Base-by-base conservation (phyloP, 2,329 filamentous ascomycete species). In the Aspergillus niger region DNA sequence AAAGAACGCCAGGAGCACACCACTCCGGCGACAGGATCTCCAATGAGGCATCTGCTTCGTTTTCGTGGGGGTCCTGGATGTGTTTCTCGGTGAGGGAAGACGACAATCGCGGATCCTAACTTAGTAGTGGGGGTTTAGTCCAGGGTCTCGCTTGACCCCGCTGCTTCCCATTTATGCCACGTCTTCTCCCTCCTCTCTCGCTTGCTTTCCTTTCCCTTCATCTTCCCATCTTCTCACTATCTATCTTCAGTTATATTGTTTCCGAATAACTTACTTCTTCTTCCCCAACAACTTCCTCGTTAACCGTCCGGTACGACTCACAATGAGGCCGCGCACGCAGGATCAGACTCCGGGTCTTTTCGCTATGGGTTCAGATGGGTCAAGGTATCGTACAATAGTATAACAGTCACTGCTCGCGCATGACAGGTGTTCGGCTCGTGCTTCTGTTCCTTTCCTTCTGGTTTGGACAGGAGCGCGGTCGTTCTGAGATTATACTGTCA, bases 401-500 rank as follows among this genome's bases (percentile, higher is more conserved):
- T 75, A 74, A 69, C 68, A 70, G 70, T 76, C 72, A 72, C 61
- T 70, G 73, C 72, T 63, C 65, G 67, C 74, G 76, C 75, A 77
- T 79, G 76, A 75, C 76, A 78, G 76, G 76, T 79, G 76, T 78
- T 77, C 76, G 70, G 49, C 60, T 61, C 48, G 64, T 58, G 63
- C 57, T 61, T 52, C 48, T 53, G 59, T 8, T 57, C 17, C 55
- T 55, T 55, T 57, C 53, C 5, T 8, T 22, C 17, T 2, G 3
- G 22, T 15, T 20, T 50, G 48, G 36, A 24, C 43, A 52, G 48
- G 43, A 32, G 41, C 32, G 58, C 63, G 68, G 65, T 72, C 71
- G 81, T 80, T 88, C 87, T 90, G 87, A 90, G 87, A 90, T 85
- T 79, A 89, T 88, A 90, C 88, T 88, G 87, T 83, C 80, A 81